Evolutionary conservation across 2,329 filamentous ascomycete genomes (phyloP), one percentile per base, ranked within the genome.

Genomic region (Epichloe elymi): DNA sequence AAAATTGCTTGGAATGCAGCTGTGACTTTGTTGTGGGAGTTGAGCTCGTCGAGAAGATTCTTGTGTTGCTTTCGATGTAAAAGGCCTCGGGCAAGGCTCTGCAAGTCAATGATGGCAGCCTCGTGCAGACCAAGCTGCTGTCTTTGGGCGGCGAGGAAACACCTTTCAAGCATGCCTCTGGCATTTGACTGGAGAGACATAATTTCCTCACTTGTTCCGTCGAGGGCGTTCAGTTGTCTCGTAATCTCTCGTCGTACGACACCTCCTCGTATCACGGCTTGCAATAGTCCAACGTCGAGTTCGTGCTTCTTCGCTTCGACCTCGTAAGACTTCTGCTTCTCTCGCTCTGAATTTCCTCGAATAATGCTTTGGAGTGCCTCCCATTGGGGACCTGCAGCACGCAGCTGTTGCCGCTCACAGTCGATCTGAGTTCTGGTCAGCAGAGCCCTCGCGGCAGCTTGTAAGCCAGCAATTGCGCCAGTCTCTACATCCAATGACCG

Each of bases 1-100:
- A 82, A 75, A 7, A 90, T 70, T 30, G 82, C 81, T 66, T 98
- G 93, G 2, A 96, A 73, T 35, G 81, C 70, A 23, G 80, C 69
- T 39, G 90, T 78, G 54, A 82, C 78, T 0, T 80, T 72, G 38
- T 84, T 80, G 58, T 87, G 79, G 2, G 81, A 79, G 48, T 82
- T 72, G 26, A 97, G 78, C 41, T 86, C 76, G 15, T 83, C 78
- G 14, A 95, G 74, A 43, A 91, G 73, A 2, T 74, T 71, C 46
- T 71, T 68, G 37, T 85, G 78, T 44, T 77, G 66, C 54, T 82
- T 72, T 51, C 88, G 78, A 58, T 75, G 75, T 15, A 83, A 64
- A 58, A 73, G 79, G n/a, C 83, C 87, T 56, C 86, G 77, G 26
- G 78, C 76, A 43, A 76, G 71, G 19, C 81, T 78, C 64, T 95